These are phyloP conservation scores for Claviceps sp. DNA, from an alignment of 2,329 filamentous ascomycete species.

Conservation along the genomic window DNA sequence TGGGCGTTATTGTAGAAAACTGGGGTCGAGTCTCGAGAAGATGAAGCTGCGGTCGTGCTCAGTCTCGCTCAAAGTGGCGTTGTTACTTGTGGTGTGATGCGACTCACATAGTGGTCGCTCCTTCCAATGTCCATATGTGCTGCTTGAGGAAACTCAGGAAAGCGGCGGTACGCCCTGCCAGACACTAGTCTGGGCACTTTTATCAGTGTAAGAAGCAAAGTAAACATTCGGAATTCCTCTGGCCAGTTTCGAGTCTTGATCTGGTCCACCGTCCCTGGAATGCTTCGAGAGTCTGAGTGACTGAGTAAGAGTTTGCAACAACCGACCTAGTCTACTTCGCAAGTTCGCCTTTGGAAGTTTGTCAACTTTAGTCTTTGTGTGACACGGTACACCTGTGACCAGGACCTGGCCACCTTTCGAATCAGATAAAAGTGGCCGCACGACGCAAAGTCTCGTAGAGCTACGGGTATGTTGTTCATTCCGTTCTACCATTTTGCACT, in stretches of 20 bases:
- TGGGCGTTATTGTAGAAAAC: not conserved
- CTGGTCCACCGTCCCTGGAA: no score
- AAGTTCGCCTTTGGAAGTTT: not conserved
- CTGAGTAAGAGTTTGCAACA: not conserved
- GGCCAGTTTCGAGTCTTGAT: not conserved
- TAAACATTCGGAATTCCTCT: not conserved
- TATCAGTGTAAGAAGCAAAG: not conserved
- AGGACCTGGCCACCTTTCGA: not conserved
- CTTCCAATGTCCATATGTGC: not conserved
- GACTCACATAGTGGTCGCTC: not conserved
- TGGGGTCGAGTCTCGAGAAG: no score
- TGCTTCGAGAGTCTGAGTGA: no score
- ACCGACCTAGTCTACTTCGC: not conserved
- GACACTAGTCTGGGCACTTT: not conserved
- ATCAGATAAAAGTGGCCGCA: not conserved
- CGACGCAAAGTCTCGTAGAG: not conserved
- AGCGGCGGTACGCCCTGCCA: not conserved
- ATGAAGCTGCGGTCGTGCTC: no score
- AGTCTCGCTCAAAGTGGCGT: no score
- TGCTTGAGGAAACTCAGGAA: not conserved
- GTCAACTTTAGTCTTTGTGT: not conserved
- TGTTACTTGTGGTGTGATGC: no score
- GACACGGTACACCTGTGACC: not conserved
- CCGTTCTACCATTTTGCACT: not conserved
- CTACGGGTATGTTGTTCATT: not conserved